Evolutionary conservation across 441 rosid genomes (phyloP).

Genomic region (Adansonia grandidieri): DNA sequence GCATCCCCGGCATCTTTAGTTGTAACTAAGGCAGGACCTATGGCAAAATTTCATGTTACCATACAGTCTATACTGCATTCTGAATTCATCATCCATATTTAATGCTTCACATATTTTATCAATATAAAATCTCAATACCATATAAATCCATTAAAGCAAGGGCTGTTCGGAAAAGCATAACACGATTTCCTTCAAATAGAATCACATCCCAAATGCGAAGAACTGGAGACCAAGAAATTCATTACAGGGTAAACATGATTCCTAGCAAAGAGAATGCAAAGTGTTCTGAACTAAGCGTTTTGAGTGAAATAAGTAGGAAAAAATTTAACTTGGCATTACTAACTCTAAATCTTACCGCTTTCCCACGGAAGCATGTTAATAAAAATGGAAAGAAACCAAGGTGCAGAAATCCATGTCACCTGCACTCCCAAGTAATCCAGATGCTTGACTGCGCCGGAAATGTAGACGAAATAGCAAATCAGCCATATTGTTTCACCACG

Average conservation of each 20-base stretch:
- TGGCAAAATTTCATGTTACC: constrained; percentile 25
- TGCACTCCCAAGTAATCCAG: constrained; percentile 93
- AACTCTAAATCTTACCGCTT: constrained; percentile 57
- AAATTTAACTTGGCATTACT: constrained; percentile 1
- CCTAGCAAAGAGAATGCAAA: not conserved
- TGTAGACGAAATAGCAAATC: constrained; percentile 50
- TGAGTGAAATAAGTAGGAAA: constrained; percentile 4
- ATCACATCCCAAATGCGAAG: constrained; percentile 86
- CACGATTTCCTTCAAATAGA: constrained; percentile 78
- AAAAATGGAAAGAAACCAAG: constrained; percentile 84
- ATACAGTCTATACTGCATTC: not conserved
- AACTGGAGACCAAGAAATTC: constrained; percentile 46
- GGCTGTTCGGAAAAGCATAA: constrained; percentile 74
- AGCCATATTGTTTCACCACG: constrained; percentile 38
- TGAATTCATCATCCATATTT: constrained; percentile 23
- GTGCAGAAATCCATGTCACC: constrained; percentile 75
- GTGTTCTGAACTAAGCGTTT: not conserved
- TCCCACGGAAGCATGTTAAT: constrained; percentile 84
- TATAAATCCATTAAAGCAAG: constrained; percentile 80
- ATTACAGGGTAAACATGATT: constrained; percentile 21
- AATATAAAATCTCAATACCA: constrained; percentile 46
- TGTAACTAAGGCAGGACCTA: constrained; percentile 73
- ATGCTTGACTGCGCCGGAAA: constrained; percentile 80
- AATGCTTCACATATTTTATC: constrained; percentile 25
- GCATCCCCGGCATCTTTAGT: constrained; percentile 79